phyloP scores from a whole-genome alignment of 768 basidiomycete species.

The Clathrus columnatus region DNA sequence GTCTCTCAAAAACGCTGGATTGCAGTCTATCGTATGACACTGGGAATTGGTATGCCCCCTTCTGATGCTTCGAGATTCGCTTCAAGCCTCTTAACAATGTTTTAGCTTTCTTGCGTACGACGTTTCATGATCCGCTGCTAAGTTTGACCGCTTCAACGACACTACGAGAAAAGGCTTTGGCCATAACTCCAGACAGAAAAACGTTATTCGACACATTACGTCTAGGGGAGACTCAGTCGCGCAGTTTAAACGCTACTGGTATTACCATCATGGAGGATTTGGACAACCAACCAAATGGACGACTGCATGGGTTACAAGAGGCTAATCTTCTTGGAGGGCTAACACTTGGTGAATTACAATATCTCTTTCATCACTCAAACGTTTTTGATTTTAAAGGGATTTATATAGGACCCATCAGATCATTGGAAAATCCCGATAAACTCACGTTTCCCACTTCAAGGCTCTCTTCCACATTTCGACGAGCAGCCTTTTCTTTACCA shows the following conservation, averaged over 20 bases:
- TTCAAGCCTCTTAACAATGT: too few relatives aligned
- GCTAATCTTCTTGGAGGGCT: constrained; percentile 63
- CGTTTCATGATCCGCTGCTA: constrained; percentile 64
- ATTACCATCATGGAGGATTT: constrained; percentile 14
- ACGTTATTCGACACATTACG: constrained; percentile 20
- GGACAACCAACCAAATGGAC: constrained; percentile 26
- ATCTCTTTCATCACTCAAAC: neutral
- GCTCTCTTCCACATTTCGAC: constrained; percentile 59
- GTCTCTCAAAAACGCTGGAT: constrained; percentile 55
- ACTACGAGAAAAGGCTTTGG: constrained; percentile 67
- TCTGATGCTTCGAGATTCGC: neutral
- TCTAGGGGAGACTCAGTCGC: neutral
- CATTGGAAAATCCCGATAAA: constrained; percentile 26
- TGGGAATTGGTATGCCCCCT: constrained; percentile 59
- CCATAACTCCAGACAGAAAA: constrained; percentile 32
- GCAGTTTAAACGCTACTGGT: neutral
- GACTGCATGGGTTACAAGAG: constrained; percentile 49
- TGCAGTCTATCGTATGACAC: constrained; percentile 66
- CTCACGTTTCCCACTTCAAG: constrained; percentile 61
- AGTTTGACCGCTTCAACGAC: constrained; percentile 83
- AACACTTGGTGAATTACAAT: constrained; percentile 39
- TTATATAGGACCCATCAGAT: constrained; percentile 27
- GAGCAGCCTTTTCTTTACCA: constrained; percentile 56
- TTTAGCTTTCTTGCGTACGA: constrained; percentile 65
- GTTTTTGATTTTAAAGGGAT: neutral